phyloP scores from a whole-genome alignment of 805 yeast species.

The Ogataea allantospora region DNA sequence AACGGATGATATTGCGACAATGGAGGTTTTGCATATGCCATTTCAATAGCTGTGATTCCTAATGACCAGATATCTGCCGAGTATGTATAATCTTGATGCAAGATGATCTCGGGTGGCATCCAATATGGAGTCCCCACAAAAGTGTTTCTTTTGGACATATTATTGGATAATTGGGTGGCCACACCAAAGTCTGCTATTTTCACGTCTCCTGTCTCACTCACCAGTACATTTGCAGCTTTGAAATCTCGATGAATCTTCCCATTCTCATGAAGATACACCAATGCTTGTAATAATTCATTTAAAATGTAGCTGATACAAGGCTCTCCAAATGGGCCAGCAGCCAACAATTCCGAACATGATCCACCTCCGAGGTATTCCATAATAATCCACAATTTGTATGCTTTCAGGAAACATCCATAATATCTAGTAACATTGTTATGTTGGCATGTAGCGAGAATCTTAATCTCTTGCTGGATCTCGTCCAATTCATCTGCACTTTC shows the following conservation, averaged over 20 bases:
- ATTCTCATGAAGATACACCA: conserved; percentile 62
- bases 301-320: conserved; percentile 52
- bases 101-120: conserved; percentile 64
- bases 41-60: conserved; percentile 75
- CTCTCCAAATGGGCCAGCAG: conserved; percentile 60
- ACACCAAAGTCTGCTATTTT: conserved; percentile 96
- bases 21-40: conserved; percentile 74
- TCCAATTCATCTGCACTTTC: conserved; percentile 68
- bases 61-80: conserved; percentile 79
- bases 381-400: conserved; percentile 71
- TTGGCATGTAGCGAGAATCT: conserved; percentile 64
- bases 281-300: conserved; percentile 55
- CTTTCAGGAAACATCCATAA: conserved; percentile 68
- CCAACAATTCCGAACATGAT: conserved; percentile 61
- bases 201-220: conserved; percentile 68
- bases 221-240: conserved; percentile 85
- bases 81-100: conserved; percentile 56
- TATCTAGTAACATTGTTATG: conserved; percentile 62
- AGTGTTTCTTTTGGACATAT: conserved; percentile 49
- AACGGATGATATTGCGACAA: conserved; percentile 52
- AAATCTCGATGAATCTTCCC: conserved; percentile 91
- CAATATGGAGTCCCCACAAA: conserved; percentile 63
- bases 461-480: conserved; percentile 73
- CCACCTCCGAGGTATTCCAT: conserved; percentile 86
- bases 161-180: conserved; percentile 70